Conservation (phyloP, 169 alveolate genomes). For the Eimeria falciformis region DNA sequence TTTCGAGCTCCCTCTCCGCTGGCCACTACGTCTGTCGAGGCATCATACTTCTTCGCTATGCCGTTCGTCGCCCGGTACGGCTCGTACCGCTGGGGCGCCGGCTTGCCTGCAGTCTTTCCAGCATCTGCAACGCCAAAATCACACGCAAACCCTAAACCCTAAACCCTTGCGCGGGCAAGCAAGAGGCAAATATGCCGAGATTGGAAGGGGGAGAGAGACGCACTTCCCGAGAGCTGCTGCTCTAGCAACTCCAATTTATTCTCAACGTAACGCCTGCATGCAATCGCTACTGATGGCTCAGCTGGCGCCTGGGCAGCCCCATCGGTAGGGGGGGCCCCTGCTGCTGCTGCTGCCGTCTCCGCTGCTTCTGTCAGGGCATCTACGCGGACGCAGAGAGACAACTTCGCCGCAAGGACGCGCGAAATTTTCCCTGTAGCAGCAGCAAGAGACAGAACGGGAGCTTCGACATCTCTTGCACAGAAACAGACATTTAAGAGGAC, state of each 20-base stretch:
- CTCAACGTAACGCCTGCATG: conserved; percentile 78
- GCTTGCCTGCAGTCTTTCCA: conserved; percentile 36
- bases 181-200: not conserved
- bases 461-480: not conserved
- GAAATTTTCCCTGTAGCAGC: conserved; percentile 90
- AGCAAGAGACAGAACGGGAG: not conserved
- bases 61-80: conserved; percentile 32
- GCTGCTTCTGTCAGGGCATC: conserved; percentile 95
- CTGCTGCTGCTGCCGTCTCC: conserved; percentile 77
- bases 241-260: conserved; percentile 54
- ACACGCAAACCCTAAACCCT: conserved; percentile 4
- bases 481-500: not conserved
- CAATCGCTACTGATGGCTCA: conserved; percentile 79
- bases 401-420: conserved; percentile 99
- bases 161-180: not conserved
- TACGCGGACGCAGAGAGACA: conserved; percentile 98
- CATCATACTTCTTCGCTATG: conserved; percentile 53
- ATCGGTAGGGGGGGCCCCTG: conserved; percentile 17
- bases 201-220: not conserved
- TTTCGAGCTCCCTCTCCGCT: not conserved
- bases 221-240: conserved; percentile 63
- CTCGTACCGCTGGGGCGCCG: conserved; percentile 43
- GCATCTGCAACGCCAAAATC: conserved; percentile 6
- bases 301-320: conserved; percentile 25
- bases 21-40: conserved; percentile 65